Conservation (phyloP, 768 basidiomycete species). For the Cystobasidiopsis lactophilus region DNA sequence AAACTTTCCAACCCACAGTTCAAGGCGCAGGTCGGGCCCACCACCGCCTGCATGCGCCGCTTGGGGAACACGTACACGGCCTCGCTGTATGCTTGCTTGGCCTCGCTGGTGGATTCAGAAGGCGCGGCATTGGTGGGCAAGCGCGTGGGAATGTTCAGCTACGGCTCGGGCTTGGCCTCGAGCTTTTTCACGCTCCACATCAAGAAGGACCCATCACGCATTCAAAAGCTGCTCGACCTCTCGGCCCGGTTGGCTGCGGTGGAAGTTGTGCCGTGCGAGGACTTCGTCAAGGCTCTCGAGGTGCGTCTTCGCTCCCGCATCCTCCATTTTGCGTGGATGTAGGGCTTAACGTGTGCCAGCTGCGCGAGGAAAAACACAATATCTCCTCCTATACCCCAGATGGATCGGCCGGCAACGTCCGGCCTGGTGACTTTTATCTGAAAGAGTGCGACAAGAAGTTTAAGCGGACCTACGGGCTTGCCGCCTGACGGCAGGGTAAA, state of each 20-base stretch:
- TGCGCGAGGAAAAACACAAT: conserved; percentile 93
- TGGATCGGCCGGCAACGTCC: conserved; percentile 75
- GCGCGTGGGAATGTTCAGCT: conserved; percentile 84
- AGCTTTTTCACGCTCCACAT: conserved; percentile 74
- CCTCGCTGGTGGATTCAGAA: conserved; percentile 54
- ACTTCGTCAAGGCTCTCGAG: conserved; percentile 60
- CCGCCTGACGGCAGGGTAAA: conserved; percentile 1
- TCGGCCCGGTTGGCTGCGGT: conserved; percentile 51
- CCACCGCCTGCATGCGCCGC: conserved; percentile 66
- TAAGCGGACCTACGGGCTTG: conserved; percentile 59
- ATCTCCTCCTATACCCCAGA: conserved; percentile 59
- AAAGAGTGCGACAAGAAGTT: conserved; percentile 71
- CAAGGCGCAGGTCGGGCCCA: conserved; percentile 49
- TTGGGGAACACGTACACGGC: conserved; percentile 99
- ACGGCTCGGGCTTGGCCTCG: conserved; percentile 84
- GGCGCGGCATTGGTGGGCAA: conserved; percentile 52
- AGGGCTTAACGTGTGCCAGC: conserved; percentile 31
- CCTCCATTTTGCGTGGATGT: neutral
- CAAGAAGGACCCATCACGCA: conserved; percentile 66
- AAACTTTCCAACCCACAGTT: conserved; percentile 52
- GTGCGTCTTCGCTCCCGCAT: conserved; percentile 18
- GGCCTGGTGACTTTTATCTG: conserved; percentile 85
- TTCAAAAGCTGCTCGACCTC: conserved; percentile 61
- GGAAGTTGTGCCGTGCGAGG: conserved; percentile 77
- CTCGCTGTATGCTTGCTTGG: conserved; percentile 80